These are phyloP conservation scores for Staphylotrichum longicolle DNA, from an alignment of 495 filamentous ascomycete species.

Conservation along the genomic window DNA sequence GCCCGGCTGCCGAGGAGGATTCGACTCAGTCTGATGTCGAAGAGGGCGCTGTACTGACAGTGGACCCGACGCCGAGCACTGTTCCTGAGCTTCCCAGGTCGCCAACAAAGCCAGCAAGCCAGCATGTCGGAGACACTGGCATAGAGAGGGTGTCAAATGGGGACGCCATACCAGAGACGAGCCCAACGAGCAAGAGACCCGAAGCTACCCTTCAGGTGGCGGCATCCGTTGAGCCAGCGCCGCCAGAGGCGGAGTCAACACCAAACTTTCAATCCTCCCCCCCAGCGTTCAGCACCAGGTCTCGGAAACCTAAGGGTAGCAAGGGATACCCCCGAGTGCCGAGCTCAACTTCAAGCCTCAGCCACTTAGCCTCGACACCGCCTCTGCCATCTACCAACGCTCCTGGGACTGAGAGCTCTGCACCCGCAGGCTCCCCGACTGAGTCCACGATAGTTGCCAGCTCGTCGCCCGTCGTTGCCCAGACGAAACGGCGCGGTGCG, in stretches of 20 bases:
- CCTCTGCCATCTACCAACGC: conserved; percentile 32
- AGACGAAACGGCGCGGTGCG: conserved; percentile 29
- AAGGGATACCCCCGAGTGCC: conserved; percentile 12
- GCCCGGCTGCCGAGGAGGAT: conserved; percentile 19
- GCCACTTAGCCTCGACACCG: conserved; percentile 39
- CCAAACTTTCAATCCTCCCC: conserved; percentile 31
- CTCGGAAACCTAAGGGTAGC: conserved; percentile 17
- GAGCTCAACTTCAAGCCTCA: conserved; percentile 34
- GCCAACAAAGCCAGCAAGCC: conserved; percentile 6
- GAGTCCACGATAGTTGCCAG: conserved; percentile 16
- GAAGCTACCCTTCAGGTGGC: conserved; percentile 1
- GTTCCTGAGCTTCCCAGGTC: conserved; percentile 17
- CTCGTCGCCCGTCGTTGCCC: conserved; percentile 36
- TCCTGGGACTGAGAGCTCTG: conserved; percentile 27
- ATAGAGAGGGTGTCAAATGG: conserved; percentile 20
- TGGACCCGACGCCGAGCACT: conserved; percentile 12
- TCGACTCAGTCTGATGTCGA: conserved; percentile 28
- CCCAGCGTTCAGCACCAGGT: conserved; percentile 30
- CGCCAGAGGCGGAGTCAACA: conserved; percentile 8
- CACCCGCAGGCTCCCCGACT: conserved; percentile 8
- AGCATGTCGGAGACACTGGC: background rate
- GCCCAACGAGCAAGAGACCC: conserved; percentile 27
- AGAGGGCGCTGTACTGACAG: conserved; percentile 15
- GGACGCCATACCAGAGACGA: conserved; percentile 44
- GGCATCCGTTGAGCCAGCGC: background rate